Evolutionary conservation across 495 filamentous ascomycete species (phyloP), one percentile per base, ranked within the genome.

Genomic region (Durotheca rogersii): DNA sequence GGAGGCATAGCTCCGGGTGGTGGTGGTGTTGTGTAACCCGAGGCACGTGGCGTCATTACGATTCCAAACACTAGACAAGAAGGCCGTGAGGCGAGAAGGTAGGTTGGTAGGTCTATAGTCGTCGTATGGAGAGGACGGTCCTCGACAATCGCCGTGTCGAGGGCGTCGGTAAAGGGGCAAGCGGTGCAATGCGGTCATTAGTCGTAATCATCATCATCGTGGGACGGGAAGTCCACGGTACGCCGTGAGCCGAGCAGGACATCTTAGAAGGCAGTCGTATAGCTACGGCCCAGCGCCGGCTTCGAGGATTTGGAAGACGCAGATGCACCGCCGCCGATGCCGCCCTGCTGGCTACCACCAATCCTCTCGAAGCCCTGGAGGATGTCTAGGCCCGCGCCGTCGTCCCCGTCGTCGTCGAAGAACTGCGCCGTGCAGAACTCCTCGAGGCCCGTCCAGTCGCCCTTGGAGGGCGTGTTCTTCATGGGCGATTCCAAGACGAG

Each of bases 301-400:
- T 71, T 76, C 21, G 62, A 56, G 51, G 38, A 19, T 58, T 72
- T 46, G 50, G 55, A 34, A 44, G 59, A 30, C 29, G 53, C 14
- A 53, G 66, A 31, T 46, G 60, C 6, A 57, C 47, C 47, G 66
- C 62, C 30, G 42, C 33, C 16, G 48, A 67, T 48, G 65, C 61
- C 30, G 42, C 33, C 16, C 44, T 67, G 54, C 46, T 72, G 37
- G 68, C 82, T 48, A 12, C 52, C 56, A 46, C 89, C 89, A 67
- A 95, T 96, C 67, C 89, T 90, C 66, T 89, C 85, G 60, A 96
- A 95, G 5, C 89, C 90, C 64, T 90, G 86, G 41, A 91, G 76
- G 45, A 97, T 84, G 67, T 96, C 90, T 35, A 94, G 76, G 1
- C 84, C 87, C 23, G 81, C 74, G 15, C 83, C 78, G 41, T 88